Evolutionary conservation across 768 basidiomycete genomes (phyloP).

Genomic region (Cytidiella melzeri): DNA sequence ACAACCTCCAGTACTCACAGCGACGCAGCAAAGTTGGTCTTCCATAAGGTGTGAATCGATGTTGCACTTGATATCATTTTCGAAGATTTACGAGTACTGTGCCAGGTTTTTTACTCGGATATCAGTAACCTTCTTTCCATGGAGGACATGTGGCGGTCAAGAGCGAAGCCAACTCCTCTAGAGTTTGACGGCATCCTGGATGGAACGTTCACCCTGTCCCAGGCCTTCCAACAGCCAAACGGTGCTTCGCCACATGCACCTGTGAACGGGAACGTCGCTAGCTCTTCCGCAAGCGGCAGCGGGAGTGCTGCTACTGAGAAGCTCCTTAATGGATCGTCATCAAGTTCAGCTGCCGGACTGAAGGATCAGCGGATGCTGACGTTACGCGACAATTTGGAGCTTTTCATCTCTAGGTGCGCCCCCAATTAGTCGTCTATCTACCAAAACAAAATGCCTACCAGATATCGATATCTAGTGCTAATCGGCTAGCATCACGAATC

Average conservation of each 20-base stretch:
- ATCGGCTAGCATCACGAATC: constrained; percentile 66
- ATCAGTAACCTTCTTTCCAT: constrained; percentile 86
- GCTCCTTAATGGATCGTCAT: constrained; percentile 9
- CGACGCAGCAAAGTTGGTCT: constrained; percentile 65
- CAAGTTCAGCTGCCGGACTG: constrained; percentile 31
- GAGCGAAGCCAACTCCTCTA: constrained; percentile 81
- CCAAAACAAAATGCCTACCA: not conserved
- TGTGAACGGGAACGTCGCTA: constrained; percentile 22
- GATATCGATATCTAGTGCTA: constrained; percentile 56
- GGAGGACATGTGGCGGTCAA: constrained; percentile 95
- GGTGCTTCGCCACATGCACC: constrained; percentile 16
- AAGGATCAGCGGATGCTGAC: constrained; percentile 80
- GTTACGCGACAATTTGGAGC: constrained; percentile 70
- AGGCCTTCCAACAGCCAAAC: constrained; percentile 12
- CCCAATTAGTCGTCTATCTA: not conserved
- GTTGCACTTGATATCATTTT: not conserved
- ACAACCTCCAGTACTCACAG: constrained; percentile 26
- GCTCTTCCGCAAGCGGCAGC: constrained; percentile 11
- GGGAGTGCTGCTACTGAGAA: not conserved
- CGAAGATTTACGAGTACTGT: not conserved
- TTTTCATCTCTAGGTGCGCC: constrained; percentile 79
- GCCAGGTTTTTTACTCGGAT: constrained; percentile 84
- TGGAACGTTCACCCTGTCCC: constrained; percentile 47
- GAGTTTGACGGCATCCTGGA: constrained; percentile 72
- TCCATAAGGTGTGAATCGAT: constrained; percentile 64